Percentiles rank a stretch among this genome's conserved stretches.
phyloP scores from a whole-genome alignment of 306 rosid species.

The Gastrolobium bilobum region DNA sequence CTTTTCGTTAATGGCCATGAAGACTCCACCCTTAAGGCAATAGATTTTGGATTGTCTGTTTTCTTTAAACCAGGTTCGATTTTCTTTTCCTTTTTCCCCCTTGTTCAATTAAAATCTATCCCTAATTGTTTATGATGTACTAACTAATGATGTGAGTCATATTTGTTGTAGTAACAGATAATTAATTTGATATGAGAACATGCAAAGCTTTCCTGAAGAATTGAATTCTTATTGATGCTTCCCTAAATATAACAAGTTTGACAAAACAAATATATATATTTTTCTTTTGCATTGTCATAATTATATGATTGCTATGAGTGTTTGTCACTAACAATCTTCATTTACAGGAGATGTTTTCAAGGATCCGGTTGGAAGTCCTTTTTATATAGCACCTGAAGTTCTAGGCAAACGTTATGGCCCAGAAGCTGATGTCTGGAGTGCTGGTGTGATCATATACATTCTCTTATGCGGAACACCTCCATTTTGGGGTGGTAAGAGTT shows the following conservation, averaged over 20 bases:
- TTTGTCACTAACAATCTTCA: conserved; percentile 39
- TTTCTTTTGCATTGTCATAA: conserved; percentile 21
- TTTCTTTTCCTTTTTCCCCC: not conserved
- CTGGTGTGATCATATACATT: conserved; percentile 83
- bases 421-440: conserved; percentile 93
- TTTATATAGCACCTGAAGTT: conserved; percentile 86
- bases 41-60: conserved; percentile 85
- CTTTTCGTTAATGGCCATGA: conserved; percentile 71
- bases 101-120: conserved; percentile 1
- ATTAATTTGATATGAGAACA: not conserved
- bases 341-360: conserved; percentile 68
- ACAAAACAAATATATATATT: not conserved
- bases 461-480: conserved; percentile 86
- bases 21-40: conserved; percentile 78
- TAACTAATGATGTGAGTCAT: not conserved
- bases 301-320: not conserved
- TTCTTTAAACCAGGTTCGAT: conserved; percentile 87
- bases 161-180: not conserved
- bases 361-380: conserved; percentile 89
- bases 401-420: conserved; percentile 69
- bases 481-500: conserved; percentile 81
- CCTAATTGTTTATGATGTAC: not conserved
- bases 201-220: conserved; percentile 33
- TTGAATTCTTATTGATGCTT: not conserved
- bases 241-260: not conserved